Evolutionary conservation across 2,329 filamentous ascomycete genomes (phyloP).

Genomic region (Rhynchosporium agropyri): DNA sequence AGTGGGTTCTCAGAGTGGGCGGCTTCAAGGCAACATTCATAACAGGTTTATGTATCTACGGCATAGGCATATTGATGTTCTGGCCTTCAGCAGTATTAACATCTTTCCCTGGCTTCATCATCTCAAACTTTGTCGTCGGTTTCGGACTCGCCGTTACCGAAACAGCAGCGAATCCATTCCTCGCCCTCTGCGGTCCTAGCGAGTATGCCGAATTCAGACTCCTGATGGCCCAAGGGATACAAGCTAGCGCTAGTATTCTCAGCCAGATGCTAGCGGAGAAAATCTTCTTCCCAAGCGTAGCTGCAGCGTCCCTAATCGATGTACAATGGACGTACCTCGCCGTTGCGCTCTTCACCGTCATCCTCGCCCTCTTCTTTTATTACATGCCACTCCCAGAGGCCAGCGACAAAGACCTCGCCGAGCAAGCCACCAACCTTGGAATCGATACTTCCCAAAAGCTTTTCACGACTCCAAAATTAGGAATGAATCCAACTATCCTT

Average conservation of each 20-base stretch:
- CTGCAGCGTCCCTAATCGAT: conserved; percentile 61
- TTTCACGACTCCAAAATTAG: conserved; percentile 15
- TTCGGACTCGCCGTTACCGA: conserved; percentile 77
- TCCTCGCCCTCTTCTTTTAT: conserved; percentile 69
- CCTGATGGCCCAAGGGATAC: conserved; percentile 74
- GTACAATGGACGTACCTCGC: conserved; percentile 88
- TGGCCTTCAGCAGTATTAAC: conserved; percentile 78
- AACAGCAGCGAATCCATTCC: conserved; percentile 77
- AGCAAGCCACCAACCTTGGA: conserved; percentile 45
- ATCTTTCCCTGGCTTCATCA: conserved; percentile 78
- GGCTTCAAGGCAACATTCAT: conserved; percentile 85
- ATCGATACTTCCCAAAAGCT: conserved; percentile 32
- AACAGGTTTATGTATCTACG: conserved; percentile 73
- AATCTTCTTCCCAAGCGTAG: conserved; percentile 69
- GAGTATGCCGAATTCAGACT: conserved; percentile 75
- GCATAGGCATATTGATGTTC: conserved; percentile 78
- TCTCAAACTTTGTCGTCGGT: conserved; percentile 73
- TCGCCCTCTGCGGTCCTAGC: conserved; percentile 71
- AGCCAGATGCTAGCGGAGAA: conserved; percentile 73
- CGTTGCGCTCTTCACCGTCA: conserved; percentile 73
- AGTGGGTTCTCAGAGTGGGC: conserved; percentile 68
- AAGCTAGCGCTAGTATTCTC: conserved; percentile 74
- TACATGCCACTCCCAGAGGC: conserved; percentile 67
- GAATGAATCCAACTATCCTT: conserved; percentile 46
- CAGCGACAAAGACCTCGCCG: conserved; percentile 55